Evolutionary conservation across 2,329 filamentous ascomycete species (phyloP), one percentile per base, ranked within the genome.

Genomic region (Pezicula carpinea): DNA sequence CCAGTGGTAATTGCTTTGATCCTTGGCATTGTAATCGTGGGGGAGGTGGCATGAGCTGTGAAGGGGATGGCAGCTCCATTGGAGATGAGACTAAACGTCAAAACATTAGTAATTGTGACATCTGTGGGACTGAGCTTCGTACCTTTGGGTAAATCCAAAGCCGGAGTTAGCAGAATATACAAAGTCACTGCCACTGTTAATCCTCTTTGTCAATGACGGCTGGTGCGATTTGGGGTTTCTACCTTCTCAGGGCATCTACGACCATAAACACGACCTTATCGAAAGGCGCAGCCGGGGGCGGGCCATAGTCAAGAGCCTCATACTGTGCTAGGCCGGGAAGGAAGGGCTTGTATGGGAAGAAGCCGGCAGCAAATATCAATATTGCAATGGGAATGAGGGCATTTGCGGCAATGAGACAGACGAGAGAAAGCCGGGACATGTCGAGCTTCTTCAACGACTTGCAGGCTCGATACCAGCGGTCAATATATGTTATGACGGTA

Each of bases 1-100:
- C 93, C 93, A 1, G 93, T 97, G 1, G 93, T 99, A 53, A 99
- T 90, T 41, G 93, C 90, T 70, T 99, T 99, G 60, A 99, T 83
- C 52, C 92, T 84, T 35, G 93, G 93, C 93, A 99, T 97, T 15
- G 93, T 99, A 52, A 99, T 92, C 6, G 93, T 99, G 2, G 93
- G 93, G 43, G 95, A 90, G n/a, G 89, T 87, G 15, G 93, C 93
- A 76, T 96, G 87, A 29, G 92, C 92, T 26, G 93, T 99, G 65
- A 95, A 99, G 3, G 93, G 93, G 32, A 97, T 74, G 6, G 93
- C 95, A 49, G 78, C 77, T 49, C 92, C 92, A 58, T 89, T 95
- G 31, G 41, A 49, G 23, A 59, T 56, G 15, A 57, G 61, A 53
- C 53, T 60, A 36, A 33, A 29, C 22, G 6, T 11, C 18, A 17